Base-by-base conservation (phyloP, 202 grass and related monocot species). In the Alloteropsis angusta region DNA sequence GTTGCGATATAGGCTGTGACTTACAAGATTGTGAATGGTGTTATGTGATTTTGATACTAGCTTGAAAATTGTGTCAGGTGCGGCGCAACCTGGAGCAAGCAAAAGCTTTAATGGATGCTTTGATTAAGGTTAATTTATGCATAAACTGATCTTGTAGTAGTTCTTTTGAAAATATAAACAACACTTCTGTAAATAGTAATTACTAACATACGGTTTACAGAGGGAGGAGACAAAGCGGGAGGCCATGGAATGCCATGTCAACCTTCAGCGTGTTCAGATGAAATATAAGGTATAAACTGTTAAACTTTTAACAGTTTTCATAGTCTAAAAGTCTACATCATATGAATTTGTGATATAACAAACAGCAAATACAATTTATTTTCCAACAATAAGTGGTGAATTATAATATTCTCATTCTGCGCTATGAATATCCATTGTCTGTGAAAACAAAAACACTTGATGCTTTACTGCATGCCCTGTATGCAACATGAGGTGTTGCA, bases 221-320 rank as follows among this genome's bases (percentile, higher is more conserved):
- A 96, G 96, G 81, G 96, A 99, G 76, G 96, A 96, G 84, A 91
- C 77, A 60, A 99, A 99, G 43, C 88, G 92, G 50, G 96, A 99
- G 67, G 75, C 82, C 9, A 87, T 99, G 78, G 90, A 93, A 80
- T 93, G 82, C 19, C 82, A 96, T 30, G 88, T 99, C 80, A 93
- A 89, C 54, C 81, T 99, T 79, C 96, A 96, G 74, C 87, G 96
- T 17, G 76, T 92, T 75, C 92, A 89, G 70, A 93, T 99, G 84
- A 95, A 88, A 85, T 99, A 99, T 74, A 99, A 89, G 90, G 96
- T 96, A 86, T 41, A 30, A 15, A 22, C 25, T 48, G 52, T 60
- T 60, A 22, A 16, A 30, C 41, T 41, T 50, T 68, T 65, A 74
- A 17, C n/a, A 43, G 37, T n/a, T n/a, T n/a, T n/a, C n/a, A n/a